Evolutionary conservation across 2,329 filamentous ascomycete genomes (phyloP).

Genomic region (Trichoderma sp.): DNA sequence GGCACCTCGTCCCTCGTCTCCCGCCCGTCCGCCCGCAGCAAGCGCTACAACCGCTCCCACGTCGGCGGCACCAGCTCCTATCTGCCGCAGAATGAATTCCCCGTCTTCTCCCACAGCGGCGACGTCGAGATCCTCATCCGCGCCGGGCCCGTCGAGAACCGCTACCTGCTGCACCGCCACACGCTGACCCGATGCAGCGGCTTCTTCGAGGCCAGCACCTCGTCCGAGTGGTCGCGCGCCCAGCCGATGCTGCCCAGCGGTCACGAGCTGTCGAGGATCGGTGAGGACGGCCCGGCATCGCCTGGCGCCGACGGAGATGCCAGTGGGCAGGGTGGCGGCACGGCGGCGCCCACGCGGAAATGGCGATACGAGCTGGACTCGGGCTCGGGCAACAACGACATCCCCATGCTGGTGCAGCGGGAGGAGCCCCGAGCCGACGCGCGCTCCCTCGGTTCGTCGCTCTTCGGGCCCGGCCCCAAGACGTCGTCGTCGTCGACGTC

Average conservation of each 20-base stretch:
- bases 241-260: constrained; percentile 38
- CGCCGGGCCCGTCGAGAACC: constrained; percentile 64
- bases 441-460: constrained; percentile 33
- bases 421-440: constrained; percentile 47
- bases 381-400: constrained; percentile 70
- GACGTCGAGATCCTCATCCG: constrained; percentile 88
- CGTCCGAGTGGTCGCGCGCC: constrained; percentile 67
- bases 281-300: constrained; percentile 47
- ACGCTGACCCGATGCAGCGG: constrained; percentile 88
- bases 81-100: constrained; percentile 84
- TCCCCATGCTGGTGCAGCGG: constrained; percentile 86
- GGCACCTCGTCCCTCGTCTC: constrained; percentile 61
- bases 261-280: constrained; percentile 57
- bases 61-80: constrained; percentile 69
- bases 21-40: constrained; percentile 61
- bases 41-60: constrained; percentile 80
- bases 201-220: constrained; percentile 88
- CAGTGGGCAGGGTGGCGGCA: constrained; percentile 9
- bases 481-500: constrained; percentile 38
- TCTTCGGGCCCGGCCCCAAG: constrained; percentile 48
- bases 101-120: constrained; percentile 84
- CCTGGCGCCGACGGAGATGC: constrained; percentile 32
- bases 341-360: constrained; percentile 48
- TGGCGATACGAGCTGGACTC: constrained; percentile 91
- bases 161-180: constrained; percentile 84